Evolutionary conservation across 73 alveolate genomes (phyloP).

Genomic region (Stentor roeselii): DNA sequence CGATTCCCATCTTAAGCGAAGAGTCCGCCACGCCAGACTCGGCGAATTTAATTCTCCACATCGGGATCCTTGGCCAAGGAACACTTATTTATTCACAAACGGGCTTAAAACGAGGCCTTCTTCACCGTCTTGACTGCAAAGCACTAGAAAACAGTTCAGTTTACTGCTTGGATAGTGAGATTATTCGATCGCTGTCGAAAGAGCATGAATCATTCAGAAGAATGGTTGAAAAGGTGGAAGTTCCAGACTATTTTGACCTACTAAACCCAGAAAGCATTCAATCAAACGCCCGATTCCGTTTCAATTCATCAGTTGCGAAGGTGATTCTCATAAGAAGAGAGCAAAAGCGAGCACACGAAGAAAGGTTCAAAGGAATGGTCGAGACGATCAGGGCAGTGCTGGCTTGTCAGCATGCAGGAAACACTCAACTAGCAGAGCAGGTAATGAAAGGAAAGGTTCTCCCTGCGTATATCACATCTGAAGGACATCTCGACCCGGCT

Average conservation of each 20-base stretch:
- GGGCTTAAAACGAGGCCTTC: neutral
- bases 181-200: neutral
- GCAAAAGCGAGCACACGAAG: neutral
- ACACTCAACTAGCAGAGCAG: neutral
- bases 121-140: neutral
- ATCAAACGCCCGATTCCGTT: neutral
- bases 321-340: neutral
- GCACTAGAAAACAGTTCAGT: neutral
- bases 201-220: neutral
- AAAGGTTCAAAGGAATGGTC: neutral
- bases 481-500: neutral
- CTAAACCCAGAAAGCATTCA: neutral
- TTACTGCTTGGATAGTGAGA: neutral
- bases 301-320: neutral
- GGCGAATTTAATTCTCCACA: neutral
- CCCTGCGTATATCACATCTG: neutral
- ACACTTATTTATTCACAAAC: neutral
- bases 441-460: neutral
- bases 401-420: constrained; percentile 7
- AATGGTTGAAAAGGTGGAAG: neutral
- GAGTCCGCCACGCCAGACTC: neutral
- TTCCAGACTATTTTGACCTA: neutral
- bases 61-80: neutral
- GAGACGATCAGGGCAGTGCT: neutral
- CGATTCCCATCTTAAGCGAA: neutral